Conservation (phyloP, 2,329 filamentous ascomycete species). For the Pseudogymnoascus sp. region DNA sequence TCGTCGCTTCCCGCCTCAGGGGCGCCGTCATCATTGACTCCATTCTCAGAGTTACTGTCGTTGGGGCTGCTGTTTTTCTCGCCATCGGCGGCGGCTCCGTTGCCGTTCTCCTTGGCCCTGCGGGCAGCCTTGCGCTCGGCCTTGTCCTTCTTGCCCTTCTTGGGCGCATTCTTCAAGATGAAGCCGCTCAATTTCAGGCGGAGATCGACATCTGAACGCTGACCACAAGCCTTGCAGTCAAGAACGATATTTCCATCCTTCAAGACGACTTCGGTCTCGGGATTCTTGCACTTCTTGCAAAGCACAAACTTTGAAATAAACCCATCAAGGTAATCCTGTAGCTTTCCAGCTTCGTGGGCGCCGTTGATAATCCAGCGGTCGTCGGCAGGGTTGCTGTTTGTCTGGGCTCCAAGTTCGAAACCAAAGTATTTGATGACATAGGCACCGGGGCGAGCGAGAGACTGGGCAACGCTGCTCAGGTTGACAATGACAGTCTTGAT, state of each 20-base stretch:
- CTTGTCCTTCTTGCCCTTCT: constrained; percentile 97
- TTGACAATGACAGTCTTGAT: constrained; percentile 99
- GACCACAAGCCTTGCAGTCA: constrained; percentile 98
- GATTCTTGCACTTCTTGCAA: constrained; percentile 99
- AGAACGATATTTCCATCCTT: constrained; percentile 88
- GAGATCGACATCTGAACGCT: constrained; percentile 83
- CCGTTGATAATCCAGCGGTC: constrained; percentile 99
- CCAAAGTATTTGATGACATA: constrained; percentile 99
- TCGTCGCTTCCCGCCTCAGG: constrained; percentile 78
- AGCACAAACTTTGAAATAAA: constrained; percentile 99
- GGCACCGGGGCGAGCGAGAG: constrained; percentile 82
- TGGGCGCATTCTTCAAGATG: constrained; percentile 90
- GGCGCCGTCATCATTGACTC: constrained; percentile 43
- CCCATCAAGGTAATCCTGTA: constrained; percentile 95
- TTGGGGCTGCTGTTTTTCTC: constrained; percentile 52
- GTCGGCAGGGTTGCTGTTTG: constrained; percentile 93
- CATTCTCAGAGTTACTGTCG: constrained; percentile 57
- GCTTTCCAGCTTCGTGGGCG: constrained; percentile 87
- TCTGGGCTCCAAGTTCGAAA: constrained; percentile 96
- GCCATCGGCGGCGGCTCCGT: constrained; percentile 27
- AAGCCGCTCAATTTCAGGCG: constrained; percentile 95
- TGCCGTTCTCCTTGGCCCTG: constrained; percentile 65
- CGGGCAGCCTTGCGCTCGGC: constrained; percentile 84
- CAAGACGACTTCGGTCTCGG: constrained; percentile 92
- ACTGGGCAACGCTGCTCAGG: constrained; percentile 84